phyloP scores from a whole-genome alignment of 2,329 filamentous ascomycete species.

The Lachnellula arida region DNA sequence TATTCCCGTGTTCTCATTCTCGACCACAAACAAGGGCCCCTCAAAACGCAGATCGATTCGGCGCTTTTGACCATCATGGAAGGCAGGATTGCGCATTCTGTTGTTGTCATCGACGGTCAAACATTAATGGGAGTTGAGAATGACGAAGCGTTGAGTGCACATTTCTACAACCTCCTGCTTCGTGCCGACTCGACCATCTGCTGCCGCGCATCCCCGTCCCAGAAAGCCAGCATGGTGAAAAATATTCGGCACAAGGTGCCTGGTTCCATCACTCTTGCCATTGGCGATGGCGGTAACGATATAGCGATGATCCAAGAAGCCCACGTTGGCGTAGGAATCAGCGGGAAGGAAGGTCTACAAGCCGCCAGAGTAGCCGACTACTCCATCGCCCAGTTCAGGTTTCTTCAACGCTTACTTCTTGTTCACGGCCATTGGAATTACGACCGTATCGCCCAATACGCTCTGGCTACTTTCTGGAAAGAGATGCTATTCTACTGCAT shows the following conservation, averaged over 20 bases:
- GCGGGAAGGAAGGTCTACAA: conserved; percentile 83
- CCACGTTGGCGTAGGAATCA: conserved; percentile 85
- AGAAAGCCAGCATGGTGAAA: conserved; percentile 80
- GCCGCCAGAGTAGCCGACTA: conserved; percentile 86
- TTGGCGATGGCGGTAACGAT: conserved; percentile 89
- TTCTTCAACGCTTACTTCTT: conserved; percentile 72
- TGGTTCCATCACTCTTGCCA: conserved; percentile 74
- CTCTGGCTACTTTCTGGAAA: conserved; percentile 87
- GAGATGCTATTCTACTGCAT: conserved; percentile 75
- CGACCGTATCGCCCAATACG: conserved; percentile 79
- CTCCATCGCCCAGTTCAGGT: conserved; percentile 83
- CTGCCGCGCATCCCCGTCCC: conserved; percentile 83
- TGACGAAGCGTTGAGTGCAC: conserved; percentile 47
- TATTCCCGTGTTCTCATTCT: conserved; percentile 77
- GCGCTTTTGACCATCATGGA: conserved; percentile 61
- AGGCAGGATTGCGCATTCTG: conserved; percentile 68
- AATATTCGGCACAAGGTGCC: conserved; percentile 69
- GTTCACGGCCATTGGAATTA: conserved; percentile 91
- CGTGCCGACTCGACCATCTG: conserved; percentile 83
- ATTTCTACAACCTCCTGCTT: conserved; percentile 74
- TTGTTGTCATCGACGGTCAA: conserved; percentile 78
- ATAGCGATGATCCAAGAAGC: conserved; percentile 89
- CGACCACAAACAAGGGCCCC: conserved; percentile 43
- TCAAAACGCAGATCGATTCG: conserved; percentile 49
- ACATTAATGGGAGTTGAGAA: conserved; percentile 69